These are phyloP conservation scores for Xylariales sp. DNA, from an alignment of 2,329 filamentous ascomycete species.

Conservation along the genomic window DNA sequence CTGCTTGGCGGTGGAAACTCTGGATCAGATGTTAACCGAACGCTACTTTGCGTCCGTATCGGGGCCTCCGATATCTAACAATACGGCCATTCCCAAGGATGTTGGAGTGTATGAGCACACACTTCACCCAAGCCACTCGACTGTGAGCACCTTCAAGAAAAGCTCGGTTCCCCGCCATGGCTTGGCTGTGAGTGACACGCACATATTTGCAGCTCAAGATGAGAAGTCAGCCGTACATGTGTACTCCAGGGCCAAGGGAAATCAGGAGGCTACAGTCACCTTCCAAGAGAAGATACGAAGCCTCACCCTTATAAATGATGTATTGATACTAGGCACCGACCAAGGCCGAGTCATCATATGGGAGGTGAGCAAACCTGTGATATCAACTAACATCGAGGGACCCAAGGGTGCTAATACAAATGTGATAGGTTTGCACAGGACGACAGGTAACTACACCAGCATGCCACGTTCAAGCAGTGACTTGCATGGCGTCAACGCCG, in stretches of 20 bases:
- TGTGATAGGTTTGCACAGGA: conserved; percentile 63
- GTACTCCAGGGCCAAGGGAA: conserved; percentile 77
- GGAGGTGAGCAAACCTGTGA: conserved; percentile 61
- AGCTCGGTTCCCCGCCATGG: conserved; percentile 76
- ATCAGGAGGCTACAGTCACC: conserved; percentile 82
- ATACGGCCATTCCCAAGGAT: conserved; percentile 67
- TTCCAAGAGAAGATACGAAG: conserved; percentile 85
- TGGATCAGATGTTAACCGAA: conserved; percentile 49
- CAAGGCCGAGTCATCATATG: conserved; percentile 85
- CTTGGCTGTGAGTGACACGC: conserved; percentile 73
- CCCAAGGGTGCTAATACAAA: conserved; percentile 6
- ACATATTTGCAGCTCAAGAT: conserved; percentile 87
- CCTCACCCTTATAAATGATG: conserved; percentile 65
- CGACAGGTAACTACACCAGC: conserved; percentile 71
- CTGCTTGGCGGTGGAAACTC: neutral
- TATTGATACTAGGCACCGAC: conserved; percentile 76
- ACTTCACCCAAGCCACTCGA: conserved; percentile 70
- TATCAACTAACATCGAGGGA: neutral
- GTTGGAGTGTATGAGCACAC: conserved; percentile 84
- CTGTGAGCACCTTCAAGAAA: conserved; percentile 84
- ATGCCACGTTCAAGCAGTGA: conserved; percentile 76
- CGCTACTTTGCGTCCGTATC: conserved; percentile 55
- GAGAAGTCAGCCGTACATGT: conserved; percentile 93
- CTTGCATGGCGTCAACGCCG: conserved; percentile 67
- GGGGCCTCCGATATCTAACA: conserved; percentile 54